Percentiles rank a stretch among this genome's conserved stretches.
Evolutionary conservation across 2,329 filamentous ascomycete genomes (phyloP).

Genomic region (Arthrobotrys entomopaga): DNA sequence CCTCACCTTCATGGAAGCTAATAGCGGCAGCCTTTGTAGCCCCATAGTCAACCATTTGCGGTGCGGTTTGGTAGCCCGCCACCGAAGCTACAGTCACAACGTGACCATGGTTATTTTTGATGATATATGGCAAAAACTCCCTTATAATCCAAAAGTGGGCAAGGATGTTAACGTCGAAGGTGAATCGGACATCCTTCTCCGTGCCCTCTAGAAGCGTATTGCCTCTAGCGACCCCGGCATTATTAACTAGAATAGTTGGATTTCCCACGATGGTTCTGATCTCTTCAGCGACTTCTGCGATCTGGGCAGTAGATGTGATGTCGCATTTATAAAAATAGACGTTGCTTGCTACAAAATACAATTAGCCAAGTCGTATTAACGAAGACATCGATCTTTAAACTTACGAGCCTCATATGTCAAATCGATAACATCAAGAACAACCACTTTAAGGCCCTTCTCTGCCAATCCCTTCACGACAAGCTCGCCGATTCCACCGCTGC

Average conservation of each 20-base stretch:
- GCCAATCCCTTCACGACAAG: constrained; percentile 74
- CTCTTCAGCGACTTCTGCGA: constrained; percentile 66
- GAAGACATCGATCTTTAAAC: constrained; percentile 48
- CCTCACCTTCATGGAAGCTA: constrained; percentile 72
- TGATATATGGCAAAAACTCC: constrained; percentile 75
- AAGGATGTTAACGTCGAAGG: constrained; percentile 77
- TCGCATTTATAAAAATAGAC: constrained; percentile 78
- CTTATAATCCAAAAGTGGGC: constrained; percentile 74
- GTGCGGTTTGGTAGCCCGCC: constrained; percentile 71
- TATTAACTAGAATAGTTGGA: constrained; percentile 78
- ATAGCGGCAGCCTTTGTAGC: constrained; percentile 74
- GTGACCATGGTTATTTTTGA: constrained; percentile 74
- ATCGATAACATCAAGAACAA: constrained; percentile 75
- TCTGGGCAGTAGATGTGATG: constrained; percentile 68
- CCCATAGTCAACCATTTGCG: constrained; percentile 75
- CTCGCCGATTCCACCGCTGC: constrained; percentile 77
- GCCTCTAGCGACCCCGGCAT: constrained; percentile 73
- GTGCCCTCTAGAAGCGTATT: constrained; percentile 70
- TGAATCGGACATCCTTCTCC: constrained; percentile 71
- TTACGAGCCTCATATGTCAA: constrained; percentile 68
- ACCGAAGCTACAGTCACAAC: constrained; percentile 75
- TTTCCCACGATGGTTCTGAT: constrained; percentile 70
- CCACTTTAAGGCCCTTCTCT: constrained; percentile 73
- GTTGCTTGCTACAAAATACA: constrained; percentile 63
- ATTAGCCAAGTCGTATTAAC: not conserved